Percentiles rank a stretch among this genome's conserved stretches.
Evolutionary conservation across 352 stramenopile species (phyloP).

Genomic region (Aphanomyces cochlioides): DNA sequence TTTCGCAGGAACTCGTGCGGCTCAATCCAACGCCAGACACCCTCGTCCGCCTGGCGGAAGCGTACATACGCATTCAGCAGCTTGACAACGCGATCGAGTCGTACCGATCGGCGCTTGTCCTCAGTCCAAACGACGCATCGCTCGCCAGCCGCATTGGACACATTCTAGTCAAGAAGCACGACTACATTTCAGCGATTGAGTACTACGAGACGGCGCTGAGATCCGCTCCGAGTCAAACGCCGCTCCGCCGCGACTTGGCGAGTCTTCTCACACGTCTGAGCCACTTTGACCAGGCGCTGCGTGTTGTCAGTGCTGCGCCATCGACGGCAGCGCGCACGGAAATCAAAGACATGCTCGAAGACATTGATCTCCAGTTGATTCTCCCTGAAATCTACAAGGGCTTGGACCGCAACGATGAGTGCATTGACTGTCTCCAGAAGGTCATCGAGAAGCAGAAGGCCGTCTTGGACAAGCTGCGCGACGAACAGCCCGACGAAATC

Average conservation of each 20-base stretch:
- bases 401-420: constrained; percentile 58
- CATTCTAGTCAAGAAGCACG: constrained; percentile 90
- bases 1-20: constrained; percentile 69
- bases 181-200: constrained; percentile 90
- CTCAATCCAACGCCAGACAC: constrained; percentile 63
- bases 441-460: constrained; percentile 83
- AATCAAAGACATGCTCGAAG: constrained; percentile 58
- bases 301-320: constrained; percentile 72
- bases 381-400: constrained; percentile 76
- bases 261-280: constrained; percentile 85
- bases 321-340: constrained; percentile 55
- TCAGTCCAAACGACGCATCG: constrained; percentile 63
- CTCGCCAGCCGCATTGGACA: constrained; percentile 86
- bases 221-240: constrained; percentile 62
- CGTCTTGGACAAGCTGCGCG: constrained; percentile 74
- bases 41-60: constrained; percentile 87
- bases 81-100: constrained; percentile 83
- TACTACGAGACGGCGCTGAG: constrained; percentile 91
- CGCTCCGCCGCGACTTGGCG: constrained; percentile 86
- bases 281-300: constrained; percentile 78
- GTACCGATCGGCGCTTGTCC: constrained; percentile 53
- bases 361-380: constrained; percentile 72
- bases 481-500: constrained; percentile 77
- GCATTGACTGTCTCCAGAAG: constrained; percentile 74
- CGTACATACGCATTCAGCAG: constrained; percentile 90